Evolutionary conservation across 140 eudicot genomes (phyloP), one percentile per base, ranked within the genome.

Genomic region (Oenanthe javanica): DNA sequence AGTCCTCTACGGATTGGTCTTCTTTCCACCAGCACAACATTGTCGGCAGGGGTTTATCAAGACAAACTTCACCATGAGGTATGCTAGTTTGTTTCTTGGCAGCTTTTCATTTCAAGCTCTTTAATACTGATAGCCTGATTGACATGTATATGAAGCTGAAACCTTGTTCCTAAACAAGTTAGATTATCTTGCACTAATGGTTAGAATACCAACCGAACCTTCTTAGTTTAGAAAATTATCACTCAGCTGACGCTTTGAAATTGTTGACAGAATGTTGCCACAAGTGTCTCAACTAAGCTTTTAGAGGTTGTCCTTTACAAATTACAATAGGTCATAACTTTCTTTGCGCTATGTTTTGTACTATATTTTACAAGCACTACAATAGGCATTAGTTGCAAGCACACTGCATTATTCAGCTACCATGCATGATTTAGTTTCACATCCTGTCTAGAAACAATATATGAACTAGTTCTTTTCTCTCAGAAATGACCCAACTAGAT

Each of bases 21-120:
- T 77, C 87, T 91, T 82, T 88, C 88, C 67, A 85, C 94, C 12
- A 81, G 81, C 82, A 84, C 79, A 27, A 78, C 80, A 51, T 84
- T 90, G 75, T 78, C 25, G 15, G 84, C 86, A 45, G 90, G 88
- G 50, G 81, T 86, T 69, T 93, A 90, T 89, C 93, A 83, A 76
- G 91, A 91, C 76, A 83, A 89, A 63, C 90, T 91, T 83, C 88
- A 87, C 70, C 85, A 85, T 78, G 91, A 93, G 96, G 96, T 93
- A 86, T 70, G 12, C 57, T 72, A n/a, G 21, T 71, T 9, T 51
- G 46, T 43, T 51, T 13, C 43, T 48, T 42, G 63, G 27, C 49
- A 27, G 19, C 16, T 72, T 47, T 83, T 75, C 18, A 45, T 66
- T 31, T 66, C 13, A 27, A 71, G 16, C 59, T n/a, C 38, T 13